Conservation (phyloP, 2,329 filamentous ascomycete species). For the Arthrinium phaeospermum region DNA sequence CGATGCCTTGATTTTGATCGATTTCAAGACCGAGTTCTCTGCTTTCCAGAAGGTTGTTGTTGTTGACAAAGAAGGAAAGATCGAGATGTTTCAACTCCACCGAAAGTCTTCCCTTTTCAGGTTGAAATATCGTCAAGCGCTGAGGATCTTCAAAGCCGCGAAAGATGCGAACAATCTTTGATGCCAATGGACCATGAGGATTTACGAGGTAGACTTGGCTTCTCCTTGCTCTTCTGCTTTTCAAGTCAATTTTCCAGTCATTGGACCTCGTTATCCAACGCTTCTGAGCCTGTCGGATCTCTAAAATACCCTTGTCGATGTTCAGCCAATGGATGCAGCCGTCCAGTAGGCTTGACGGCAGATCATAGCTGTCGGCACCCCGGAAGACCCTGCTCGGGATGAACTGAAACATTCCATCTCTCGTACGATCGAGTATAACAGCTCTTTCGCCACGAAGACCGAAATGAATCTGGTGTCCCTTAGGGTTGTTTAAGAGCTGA, state of each 20-base stretch:
- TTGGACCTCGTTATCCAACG: constrained; percentile 35
- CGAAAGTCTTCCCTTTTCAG: constrained; percentile 37
- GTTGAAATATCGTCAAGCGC: constrained; percentile 55
- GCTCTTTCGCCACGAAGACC: constrained; percentile 50
- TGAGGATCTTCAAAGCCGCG: constrained; percentile 51
- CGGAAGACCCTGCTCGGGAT: constrained; percentile 41
- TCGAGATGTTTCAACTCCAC: constrained; percentile 60
- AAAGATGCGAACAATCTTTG: constrained; percentile 51
- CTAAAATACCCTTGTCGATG: constrained; percentile 45
- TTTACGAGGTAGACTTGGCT: constrained; percentile 50
- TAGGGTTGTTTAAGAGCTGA: constrained; percentile 37
- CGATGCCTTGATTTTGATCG: constrained; percentile 63
- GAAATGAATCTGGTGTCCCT: constrained; percentile 58
- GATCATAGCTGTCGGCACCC: constrained; percentile 43
- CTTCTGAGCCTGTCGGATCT: constrained; percentile 53
- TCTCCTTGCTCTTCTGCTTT: constrained; percentile 27
- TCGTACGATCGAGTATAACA: constrained; percentile 48
- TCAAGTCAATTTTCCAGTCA: constrained; percentile 46
- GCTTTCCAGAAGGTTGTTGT: constrained; percentile 48
- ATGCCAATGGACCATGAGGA: constrained; percentile 49
- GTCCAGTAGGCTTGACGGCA: constrained; percentile 57
- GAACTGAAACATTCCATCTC: constrained; percentile 38
- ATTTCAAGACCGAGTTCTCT: constrained; percentile 57
- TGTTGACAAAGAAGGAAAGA: constrained; percentile 58
- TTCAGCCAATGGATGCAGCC: constrained; percentile 68